Base-by-base conservation (phyloP, 805 yeast species). In the Cyberlindnera galapagoensis region DNA sequence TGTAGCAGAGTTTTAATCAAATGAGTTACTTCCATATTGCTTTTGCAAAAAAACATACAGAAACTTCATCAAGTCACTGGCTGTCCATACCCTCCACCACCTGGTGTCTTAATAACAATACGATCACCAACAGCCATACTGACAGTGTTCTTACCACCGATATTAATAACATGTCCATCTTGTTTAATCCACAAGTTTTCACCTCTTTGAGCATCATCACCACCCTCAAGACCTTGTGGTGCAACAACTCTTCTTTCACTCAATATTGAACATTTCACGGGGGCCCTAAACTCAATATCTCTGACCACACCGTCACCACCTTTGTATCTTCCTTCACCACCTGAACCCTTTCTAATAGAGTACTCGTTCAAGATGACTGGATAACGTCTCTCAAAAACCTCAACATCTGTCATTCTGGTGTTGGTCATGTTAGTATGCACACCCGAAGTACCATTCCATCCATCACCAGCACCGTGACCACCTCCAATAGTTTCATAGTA, bases 401-500 rank as follows among this genome's bases (percentile, higher is more conserved):
- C 97, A 6, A 87, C 79, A 53, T 87, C 97, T 0, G 97, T 87
- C 57, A 87, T 84, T 50, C 95, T 69, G 2, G 97, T 87, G 57
- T 87, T 87, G 18, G 96, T 88, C 79, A 90, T 87, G 55, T 87
- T 92, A 6, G 94, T 83, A 49, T 87, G 96, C 3, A 87, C 94
- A n/a, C 85, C 95, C 38, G 80, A 71, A 31, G 79, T 80, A 27
- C 96, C 96, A 46, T 80, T 60, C 88, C 94, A 86, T 3, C 76
- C 76, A 2, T 80, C 72, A 1, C 90, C 87, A 3, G 97, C 97
- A 30, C 97, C 97, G 26, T 87, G 82, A 1, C 97, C 97, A 38
- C 97, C 97, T 37, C 95, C 92, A 39, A 88, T 86, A 0, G 97
- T 88, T 54, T 87, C 96, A 54, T 87, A 87, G 55, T 87, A 87